These are phyloP conservation scores for Nicotiana noctiflora DNA, from an alignment of 257 asterid genomes.

Conservation along the genomic window DNA sequence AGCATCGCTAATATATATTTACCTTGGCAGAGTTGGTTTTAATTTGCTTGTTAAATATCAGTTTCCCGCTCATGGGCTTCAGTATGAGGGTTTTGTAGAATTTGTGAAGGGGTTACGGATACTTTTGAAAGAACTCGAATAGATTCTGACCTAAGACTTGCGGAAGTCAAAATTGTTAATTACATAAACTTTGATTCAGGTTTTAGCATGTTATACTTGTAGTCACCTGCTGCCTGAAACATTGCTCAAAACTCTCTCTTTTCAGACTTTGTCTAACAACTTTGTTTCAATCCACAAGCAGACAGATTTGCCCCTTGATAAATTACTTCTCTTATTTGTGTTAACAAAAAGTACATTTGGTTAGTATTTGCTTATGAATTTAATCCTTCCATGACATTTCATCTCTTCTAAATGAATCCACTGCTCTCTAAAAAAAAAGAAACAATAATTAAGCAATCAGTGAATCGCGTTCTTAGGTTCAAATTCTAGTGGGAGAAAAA, in stretches of 20 bases:
- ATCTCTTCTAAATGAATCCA: background rate
- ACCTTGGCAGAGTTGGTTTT: background rate
- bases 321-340: background rate
- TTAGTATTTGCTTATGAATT: background rate
- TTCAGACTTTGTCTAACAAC: background rate
- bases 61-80: background rate
- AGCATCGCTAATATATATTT: background rate
- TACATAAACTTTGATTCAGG: background rate
- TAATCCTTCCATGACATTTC: background rate
- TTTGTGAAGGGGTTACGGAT: background rate
- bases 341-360: background rate
- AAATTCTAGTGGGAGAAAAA: background rate
- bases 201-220: background rate
- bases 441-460: background rate
- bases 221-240: background rate
- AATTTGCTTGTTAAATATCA: background rate
- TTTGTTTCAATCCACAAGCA: background rate
- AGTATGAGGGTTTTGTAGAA: background rate
- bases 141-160: background rate
- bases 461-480: background rate
- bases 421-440: background rate
- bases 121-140: background rate
- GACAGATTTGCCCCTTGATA: background rate
- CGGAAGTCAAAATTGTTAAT: background rate
- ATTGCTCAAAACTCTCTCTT: background rate